phyloP scores from a whole-genome alignment of 768 basidiomycete genomes.

The Mycena metata region DNA sequence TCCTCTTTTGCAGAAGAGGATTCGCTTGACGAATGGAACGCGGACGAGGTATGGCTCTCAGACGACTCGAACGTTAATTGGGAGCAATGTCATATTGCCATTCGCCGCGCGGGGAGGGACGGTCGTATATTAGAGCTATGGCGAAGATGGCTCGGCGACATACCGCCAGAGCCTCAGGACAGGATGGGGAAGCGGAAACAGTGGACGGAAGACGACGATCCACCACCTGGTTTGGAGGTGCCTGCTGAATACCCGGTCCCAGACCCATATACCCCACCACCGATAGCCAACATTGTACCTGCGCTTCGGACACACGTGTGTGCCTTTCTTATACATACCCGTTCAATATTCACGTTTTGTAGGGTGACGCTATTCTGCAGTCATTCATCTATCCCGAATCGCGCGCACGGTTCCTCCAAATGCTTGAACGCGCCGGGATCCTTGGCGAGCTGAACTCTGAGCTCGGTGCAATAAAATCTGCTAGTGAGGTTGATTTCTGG shows the following conservation, averaged over 20 bases:
- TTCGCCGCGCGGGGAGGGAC: slow-evolving; percentile 71
- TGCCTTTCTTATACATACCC: slow-evolving; percentile 19
- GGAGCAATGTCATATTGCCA: slow-evolving; percentile 65
- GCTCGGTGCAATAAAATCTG: slow-evolving; percentile 38
- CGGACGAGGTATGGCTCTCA: slow-evolving; percentile 68
- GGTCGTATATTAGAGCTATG: slow-evolving; percentile 84
- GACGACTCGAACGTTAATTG: slow-evolving; percentile 68
- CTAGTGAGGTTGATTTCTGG: slow-evolving; percentile 73
- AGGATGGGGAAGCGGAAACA: slow-evolving; percentile 57
- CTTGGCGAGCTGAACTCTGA: slow-evolving; percentile 51
- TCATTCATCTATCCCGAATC: slow-evolving; percentile 84
- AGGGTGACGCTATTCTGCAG: slow-evolving; percentile 71
- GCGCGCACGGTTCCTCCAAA: slow-evolving; percentile 71
- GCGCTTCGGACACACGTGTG: slow-evolving; percentile 75
- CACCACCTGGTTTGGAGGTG: slow-evolving; percentile 45
- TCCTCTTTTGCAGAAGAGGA: slow-evolving; percentile 35
- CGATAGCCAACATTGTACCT: slow-evolving; percentile 56
- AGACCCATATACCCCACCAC: slow-evolving; percentile 45
- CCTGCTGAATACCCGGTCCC: slow-evolving; percentile 38
- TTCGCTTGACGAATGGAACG: slow-evolving; percentile 36
- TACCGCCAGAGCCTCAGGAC: slow-evolving; percentile 45
- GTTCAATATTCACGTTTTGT: slow-evolving; percentile 29
- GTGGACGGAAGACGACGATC: slow-evolving; percentile 61
- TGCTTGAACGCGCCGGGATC: slow-evolving; percentile 64
- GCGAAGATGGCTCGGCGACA: slow-evolving; percentile 74